Percentiles rank a stretch among this genome's conserved stretches.
Conservation (phyloP, 108 stramenopile species). For the Nitzschia palea region DNA sequence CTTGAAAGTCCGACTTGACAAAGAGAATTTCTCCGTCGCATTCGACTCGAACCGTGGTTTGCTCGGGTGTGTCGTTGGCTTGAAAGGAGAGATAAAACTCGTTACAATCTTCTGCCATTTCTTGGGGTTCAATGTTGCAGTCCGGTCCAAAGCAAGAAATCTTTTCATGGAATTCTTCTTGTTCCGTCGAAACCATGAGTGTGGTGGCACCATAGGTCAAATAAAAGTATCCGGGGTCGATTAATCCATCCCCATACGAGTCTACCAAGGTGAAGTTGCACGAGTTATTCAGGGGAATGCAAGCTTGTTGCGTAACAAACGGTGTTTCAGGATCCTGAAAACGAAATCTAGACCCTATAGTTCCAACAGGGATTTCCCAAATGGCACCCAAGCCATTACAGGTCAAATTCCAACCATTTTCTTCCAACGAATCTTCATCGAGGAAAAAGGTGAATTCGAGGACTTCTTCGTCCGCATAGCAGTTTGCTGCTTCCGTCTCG, state of each 20-base stretch:
- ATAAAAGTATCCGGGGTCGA: constrained; percentile 4
- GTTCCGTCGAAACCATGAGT: not conserved
- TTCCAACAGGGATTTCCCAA: constrained; percentile 5
- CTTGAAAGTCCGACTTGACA: not conserved
- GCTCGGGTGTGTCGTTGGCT: not conserved
- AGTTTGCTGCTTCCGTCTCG: not conserved
- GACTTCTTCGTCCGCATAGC: not conserved
- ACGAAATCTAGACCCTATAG: too few relatives aligned
- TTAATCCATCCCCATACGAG: not conserved
- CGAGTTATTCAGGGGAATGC: not conserved
- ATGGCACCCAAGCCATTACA: not conserved
- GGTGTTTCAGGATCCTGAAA: too few relatives aligned
- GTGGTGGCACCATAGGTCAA: constrained; percentile 6
- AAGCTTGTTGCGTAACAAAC: not conserved
- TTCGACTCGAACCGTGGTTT: not conserved
- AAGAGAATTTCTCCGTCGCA: not conserved
- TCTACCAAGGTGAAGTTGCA: constrained; percentile 9
- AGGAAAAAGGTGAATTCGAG: not conserved
- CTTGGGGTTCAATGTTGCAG: not conserved
- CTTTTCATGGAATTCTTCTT: not conserved
- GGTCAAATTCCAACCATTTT: constrained; percentile 6
- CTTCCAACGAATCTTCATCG: not conserved
- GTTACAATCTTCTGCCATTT: not conserved
- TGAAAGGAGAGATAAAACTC: not conserved
- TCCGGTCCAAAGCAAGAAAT: constrained; percentile 1